These are phyloP conservation scores for Pseudogymnoascus sp. DNA, from an alignment of 2,329 filamentous ascomycete genomes.

Conservation along the genomic window DNA sequence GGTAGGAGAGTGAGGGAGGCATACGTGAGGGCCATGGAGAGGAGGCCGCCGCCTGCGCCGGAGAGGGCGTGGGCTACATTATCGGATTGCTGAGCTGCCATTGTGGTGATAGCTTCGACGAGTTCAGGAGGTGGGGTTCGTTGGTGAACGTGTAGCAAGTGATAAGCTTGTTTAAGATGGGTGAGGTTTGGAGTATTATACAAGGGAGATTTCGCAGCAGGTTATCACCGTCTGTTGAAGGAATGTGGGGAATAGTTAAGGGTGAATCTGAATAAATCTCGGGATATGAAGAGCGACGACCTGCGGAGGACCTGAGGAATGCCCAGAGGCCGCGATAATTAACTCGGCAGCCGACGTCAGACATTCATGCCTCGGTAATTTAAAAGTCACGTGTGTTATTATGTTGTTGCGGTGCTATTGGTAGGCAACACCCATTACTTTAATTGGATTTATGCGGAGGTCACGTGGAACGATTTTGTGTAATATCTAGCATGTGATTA, in stretches of 20 bases:
- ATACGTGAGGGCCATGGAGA: slow-evolving; percentile 93
- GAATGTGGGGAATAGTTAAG: not conserved
- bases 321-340: not conserved
- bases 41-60: slow-evolving; percentile 83
- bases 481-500: not conserved
- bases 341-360: slow-evolving; percentile 6
- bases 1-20: slow-evolving; percentile 18
- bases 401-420: not conserved
- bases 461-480: not conserved
- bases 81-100: slow-evolving; percentile 60
- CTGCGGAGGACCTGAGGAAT: not conserved
- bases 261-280: not conserved
- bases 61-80: slow-evolving; percentile 94
- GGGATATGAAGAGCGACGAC: slow-evolving; percentile 2
- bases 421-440: not conserved
- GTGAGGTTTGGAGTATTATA: not conserved
- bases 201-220: not conserved
- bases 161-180: not conserved
- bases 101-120: slow-evolving; percentile 3
- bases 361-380: slow-evolving; percentile 8
- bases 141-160: not conserved
- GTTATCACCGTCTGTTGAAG: not conserved
- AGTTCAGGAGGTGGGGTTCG: not conserved
- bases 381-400: not conserved
- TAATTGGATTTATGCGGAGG: not conserved